Conservation (phyloP, 495 filamentous ascomycete species). For the Rusavskia elegans region DNA sequence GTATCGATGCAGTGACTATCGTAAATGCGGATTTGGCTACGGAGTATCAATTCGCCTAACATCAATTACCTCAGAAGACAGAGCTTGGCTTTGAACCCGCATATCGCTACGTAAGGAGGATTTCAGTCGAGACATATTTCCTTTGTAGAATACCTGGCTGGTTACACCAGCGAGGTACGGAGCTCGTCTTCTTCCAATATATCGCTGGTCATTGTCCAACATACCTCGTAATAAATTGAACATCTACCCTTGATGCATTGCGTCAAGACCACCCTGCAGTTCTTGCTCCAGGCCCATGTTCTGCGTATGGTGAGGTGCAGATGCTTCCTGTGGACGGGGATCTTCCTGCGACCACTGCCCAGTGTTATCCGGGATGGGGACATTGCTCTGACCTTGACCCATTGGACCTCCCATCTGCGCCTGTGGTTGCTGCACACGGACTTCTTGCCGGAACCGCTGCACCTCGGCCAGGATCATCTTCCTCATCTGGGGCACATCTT, state of each 20-base stretch:
- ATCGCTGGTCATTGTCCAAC: background rate
- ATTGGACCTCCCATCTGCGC: conserved; percentile 22
- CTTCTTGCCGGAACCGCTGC: conserved; percentile 55
- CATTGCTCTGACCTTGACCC: conserved; percentile 33
- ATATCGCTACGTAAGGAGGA: no score
- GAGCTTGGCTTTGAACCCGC: no score
- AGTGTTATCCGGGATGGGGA: conserved; percentile 60
- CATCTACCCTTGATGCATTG: conserved; percentile 14
- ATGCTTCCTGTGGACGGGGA: conserved; percentile 71
- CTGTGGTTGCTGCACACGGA: conserved; percentile 50
- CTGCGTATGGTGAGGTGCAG: conserved; percentile 26
- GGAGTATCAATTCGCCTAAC: no score
- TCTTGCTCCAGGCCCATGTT: conserved; percentile 59
- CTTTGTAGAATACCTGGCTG: no score
- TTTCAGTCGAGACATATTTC: no score
- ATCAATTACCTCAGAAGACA: no score
- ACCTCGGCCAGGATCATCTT: conserved; percentile 96
- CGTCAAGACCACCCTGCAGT: conserved; percentile 67
- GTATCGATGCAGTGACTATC: no score
- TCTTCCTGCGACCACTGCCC: conserved; percentile 66
- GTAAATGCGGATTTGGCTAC: no score
- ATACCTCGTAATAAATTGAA: background rate
- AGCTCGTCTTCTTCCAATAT: no score
- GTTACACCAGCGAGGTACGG: no score
- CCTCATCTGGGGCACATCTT: conserved; percentile 85